These are phyloP conservation scores for Cryphonectria radicalis DNA, from an alignment of 2,329 filamentous ascomycete genomes.

Conservation along the genomic window DNA sequence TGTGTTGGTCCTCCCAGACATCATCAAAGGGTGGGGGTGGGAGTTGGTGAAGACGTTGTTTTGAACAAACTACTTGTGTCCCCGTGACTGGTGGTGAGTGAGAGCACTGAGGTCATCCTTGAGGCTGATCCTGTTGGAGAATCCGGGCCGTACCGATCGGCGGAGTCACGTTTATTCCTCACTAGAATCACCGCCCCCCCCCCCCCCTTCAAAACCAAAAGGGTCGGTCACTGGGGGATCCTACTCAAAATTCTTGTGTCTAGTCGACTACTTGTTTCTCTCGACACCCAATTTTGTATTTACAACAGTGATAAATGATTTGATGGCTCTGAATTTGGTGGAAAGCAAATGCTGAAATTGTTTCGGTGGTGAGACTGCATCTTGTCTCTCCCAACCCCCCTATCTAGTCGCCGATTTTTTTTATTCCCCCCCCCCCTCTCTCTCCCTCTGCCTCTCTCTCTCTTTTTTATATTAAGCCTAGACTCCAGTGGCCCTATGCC, in stretches of 20 bases:
- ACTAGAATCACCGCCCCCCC: background rate
- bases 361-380: background rate
- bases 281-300: background rate
- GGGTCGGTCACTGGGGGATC: background rate
- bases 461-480: conserved; percentile 7
- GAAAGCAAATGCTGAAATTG: background rate
- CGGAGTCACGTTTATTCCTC: background rate
- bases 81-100: background rate
- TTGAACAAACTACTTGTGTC: background rate
- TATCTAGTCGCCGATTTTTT: conserved; percentile 13
- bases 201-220: background rate
- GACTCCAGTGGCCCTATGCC: conserved; percentile 19
- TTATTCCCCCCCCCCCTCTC: no score
- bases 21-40: background rate
- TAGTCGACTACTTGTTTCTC: background rate
- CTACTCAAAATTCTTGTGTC: background rate
- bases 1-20: background rate
- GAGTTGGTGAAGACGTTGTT: background rate
- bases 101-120: conserved; percentile 6
- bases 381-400: background rate
- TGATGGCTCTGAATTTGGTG: background rate
- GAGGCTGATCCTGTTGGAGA: conserved; percentile 2
- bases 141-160: background rate
- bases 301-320: background rate
- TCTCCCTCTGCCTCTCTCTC: no score